phyloP scores from a whole-genome alignment of 2,329 filamentous ascomycete genomes.

The Lizonia empirigonia region DNA sequence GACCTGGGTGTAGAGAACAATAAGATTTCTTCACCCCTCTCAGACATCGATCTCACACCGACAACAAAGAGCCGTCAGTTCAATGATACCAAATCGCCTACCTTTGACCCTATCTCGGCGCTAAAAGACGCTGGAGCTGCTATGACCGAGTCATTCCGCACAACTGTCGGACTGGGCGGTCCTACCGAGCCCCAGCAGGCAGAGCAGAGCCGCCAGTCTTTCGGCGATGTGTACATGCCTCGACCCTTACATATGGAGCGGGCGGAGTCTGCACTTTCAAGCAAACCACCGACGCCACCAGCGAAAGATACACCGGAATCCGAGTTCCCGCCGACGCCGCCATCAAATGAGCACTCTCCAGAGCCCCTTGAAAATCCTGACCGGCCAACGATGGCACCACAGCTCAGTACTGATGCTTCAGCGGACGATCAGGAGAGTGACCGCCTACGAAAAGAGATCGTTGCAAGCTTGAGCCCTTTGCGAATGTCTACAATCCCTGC shows the following conservation, averaged over 20 bases:
- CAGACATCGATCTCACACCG: conserved; percentile 42
- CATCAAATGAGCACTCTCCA: conserved; percentile 49
- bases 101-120: conserved; percentile 48
- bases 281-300: conserved; percentile 54
- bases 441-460: conserved; percentile 73
- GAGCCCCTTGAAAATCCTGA: conserved; percentile 22
- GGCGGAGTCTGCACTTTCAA: conserved; percentile 43
- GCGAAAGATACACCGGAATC: conserved; percentile 50
- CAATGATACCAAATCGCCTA: conserved; percentile 22
- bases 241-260: conserved; percentile 49
- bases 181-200: conserved; percentile 22
- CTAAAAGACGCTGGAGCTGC: conserved; percentile 56
- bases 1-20: conserved; percentile 23
- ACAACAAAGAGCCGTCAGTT: conserved; percentile 46
- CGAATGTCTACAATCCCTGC: conserved; percentile 24
- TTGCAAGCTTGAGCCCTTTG: conserved; percentile 64
- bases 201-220: conserved; percentile 7
- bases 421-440: conserved; percentile 72
- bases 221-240: conserved; percentile 46
- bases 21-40: conserved; percentile 23
- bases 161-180: conserved; percentile 42
- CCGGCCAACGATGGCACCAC: conserved; percentile 36
- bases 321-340: conserved; percentile 38
- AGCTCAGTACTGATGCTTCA: conserved; percentile 57
- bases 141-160: conserved; percentile 54